phyloP scores from a whole-genome alignment of 208 protist species.

The Leishmania martiniquensis region DNA sequence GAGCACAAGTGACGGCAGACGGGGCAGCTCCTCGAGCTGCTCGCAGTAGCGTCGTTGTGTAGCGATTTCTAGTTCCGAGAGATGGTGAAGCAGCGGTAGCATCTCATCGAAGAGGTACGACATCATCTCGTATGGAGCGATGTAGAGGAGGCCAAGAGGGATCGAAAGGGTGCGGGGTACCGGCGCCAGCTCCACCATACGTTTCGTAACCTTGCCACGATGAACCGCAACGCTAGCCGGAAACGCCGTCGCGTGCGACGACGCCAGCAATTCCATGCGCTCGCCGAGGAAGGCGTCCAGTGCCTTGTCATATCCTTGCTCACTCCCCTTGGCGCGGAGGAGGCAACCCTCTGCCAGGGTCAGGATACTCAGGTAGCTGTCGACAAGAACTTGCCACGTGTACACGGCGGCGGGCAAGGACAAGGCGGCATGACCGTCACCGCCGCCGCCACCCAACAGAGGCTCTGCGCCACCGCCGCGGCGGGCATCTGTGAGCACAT shows the following conservation, averaged over 20 bases:
- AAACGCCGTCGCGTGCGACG: not conserved
- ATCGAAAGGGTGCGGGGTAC: constrained; percentile 51
- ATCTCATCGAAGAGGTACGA: constrained; percentile 89
- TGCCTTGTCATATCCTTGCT: constrained; percentile 74
- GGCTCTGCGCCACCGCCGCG: not conserved
- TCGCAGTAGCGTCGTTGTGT: constrained; percentile 70
- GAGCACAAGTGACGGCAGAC: constrained; percentile 15
- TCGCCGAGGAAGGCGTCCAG: constrained; percentile 79
- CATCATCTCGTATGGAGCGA: constrained; percentile 79
- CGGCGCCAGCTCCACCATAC: constrained; percentile 81
- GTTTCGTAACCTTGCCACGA: constrained; percentile 76
- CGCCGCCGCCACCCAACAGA: constrained; percentile 1
- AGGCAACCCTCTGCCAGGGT: constrained; percentile 63
- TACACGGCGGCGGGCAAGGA: constrained; percentile 12
- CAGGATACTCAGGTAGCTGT: constrained; percentile 77
- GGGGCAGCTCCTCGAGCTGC: constrained; percentile 51
- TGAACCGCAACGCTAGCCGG: constrained; percentile 13
- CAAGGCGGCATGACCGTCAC: not conserved
- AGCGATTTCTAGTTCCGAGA: constrained; percentile 75
- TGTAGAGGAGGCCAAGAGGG: constrained; percentile 63
- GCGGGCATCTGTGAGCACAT: constrained; percentile 1
- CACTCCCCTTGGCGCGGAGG: constrained; percentile 60
- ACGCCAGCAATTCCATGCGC: constrained; percentile 15
- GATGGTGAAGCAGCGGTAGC: constrained; percentile 63
- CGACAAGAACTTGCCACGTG: constrained; percentile 50